Base-by-base conservation (phyloP, 2,329 filamentous ascomycete species). In the Mycosphaerella arachidis region DNA sequence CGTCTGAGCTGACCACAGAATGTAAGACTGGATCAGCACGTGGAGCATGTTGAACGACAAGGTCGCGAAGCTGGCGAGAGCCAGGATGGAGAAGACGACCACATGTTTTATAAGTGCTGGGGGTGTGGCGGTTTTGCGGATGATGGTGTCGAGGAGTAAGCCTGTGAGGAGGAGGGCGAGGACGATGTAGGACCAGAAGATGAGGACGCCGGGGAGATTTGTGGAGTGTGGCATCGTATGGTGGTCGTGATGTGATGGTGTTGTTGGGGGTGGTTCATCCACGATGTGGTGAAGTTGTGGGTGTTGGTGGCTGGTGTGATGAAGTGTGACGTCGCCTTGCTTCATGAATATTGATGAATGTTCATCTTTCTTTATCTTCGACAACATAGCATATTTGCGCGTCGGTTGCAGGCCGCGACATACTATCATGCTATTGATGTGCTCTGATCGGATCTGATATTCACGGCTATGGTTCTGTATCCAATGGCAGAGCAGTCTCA, bases 161-260 rank as follows among this genome's bases (percentile, higher is more conserved):
- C 46, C 46, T 8, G 68, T 69, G 43, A 71, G 67, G 3, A 60
- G 50, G 1, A 74, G 60, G 6, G 71, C 72, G 3, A 67, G 64
- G 37, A 68, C 48, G 45, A 69, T 73, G 64, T 74, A 74, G 10
- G 66, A 50, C 71, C 72, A 74, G 66, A 74, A 73, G 29, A 73
- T 67, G 45, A 66, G 45, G 7, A 70, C 70, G 30, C 71, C 71
- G 20, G 64, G 55, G 43, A 68, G 64, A 53, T 71, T 73, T 4
- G 55, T 58, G 8, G 20, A 33, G 48, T 24, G 24, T 31, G 13
- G 45, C 46, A n/a, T 50, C 13, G 20, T 29, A 12, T 6, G 18
- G 29, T 13, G 9, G 20, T 50, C 1, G 10, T 50, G 46, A 29
- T 50, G 8, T 20, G 50, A 16, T 52, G 29, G 10, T 52, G 29